These are phyloP conservation scores for Rhytidhysteron rufulum DNA, from an alignment of 2,329 filamentous ascomycete species.

Conservation along the genomic window DNA sequence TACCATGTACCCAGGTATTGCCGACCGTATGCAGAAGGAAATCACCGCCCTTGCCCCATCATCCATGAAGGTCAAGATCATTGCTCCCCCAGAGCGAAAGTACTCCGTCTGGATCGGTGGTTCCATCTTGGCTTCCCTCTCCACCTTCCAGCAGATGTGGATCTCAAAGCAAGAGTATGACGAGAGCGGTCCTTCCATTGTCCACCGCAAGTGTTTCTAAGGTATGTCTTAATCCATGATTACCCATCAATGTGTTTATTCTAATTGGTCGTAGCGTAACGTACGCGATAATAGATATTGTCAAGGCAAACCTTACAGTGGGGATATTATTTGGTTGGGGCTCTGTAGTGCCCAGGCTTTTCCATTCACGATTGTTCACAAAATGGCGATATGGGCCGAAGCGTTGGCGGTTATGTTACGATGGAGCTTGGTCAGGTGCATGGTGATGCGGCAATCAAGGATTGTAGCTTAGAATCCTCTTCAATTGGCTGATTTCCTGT, in stretches of 20 bases:
- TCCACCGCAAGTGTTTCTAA: slow-evolving; percentile 99
- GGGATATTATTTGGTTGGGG: slow-evolving; percentile 32
- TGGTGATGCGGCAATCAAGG: slow-evolving; percentile 29
- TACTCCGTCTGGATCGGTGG: slow-evolving; percentile 99
- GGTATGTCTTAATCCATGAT: slow-evolving; percentile 45
- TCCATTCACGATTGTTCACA: slow-evolving; percentile 35
- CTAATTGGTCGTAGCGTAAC: slow-evolving; percentile 24
- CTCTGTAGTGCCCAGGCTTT: slow-evolving; percentile 31
- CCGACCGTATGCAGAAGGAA: slow-evolving; percentile 99
- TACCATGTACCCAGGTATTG: slow-evolving; percentile 99
- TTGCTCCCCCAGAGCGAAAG: slow-evolving; percentile 99
- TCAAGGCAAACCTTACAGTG: slow-evolving; percentile 36
- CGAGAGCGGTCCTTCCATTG: slow-evolving; percentile 98
- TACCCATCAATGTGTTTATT: slow-evolving; percentile 6
- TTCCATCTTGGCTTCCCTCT: slow-evolving; percentile 98
- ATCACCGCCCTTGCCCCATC: slow-evolving; percentile 98
- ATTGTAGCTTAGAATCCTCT: slow-evolving; percentile 37
- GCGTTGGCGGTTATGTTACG: slow-evolving; percentile 35
- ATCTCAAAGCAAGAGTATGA: slow-evolving; percentile 99
- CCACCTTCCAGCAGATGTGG: slow-evolving; percentile 99
- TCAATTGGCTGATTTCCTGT: slow-evolving; percentile 13
- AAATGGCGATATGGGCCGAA: slow-evolving; percentile 35
- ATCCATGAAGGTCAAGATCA: slow-evolving; percentile 99
- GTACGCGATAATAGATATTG: slow-evolving; percentile 27
- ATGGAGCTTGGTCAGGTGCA: slow-evolving; percentile 31